These are phyloP conservation scores for Vitis hybrid DNA, from an alignment of 177 flowering plant species.

Conservation along the genomic window DNA sequence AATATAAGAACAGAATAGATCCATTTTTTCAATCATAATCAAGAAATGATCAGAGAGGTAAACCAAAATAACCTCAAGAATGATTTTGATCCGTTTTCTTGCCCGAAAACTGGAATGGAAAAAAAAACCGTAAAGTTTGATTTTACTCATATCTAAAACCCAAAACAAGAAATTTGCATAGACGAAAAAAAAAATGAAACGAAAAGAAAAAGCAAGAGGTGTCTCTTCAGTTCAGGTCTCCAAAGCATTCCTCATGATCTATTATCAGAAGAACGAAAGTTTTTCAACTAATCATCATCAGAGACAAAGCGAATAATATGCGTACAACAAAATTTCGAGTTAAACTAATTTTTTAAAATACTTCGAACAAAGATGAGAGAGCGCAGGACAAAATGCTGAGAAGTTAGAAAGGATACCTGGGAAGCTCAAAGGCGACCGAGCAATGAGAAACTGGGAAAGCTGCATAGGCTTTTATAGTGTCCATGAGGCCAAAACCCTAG, in stretches of 20 bases:
- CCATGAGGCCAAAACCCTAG: no score
- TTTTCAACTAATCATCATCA: slow-evolving; percentile 24
- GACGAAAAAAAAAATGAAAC: neutral
- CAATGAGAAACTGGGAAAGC: no score
- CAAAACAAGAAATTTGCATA: neutral
- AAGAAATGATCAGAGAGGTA: neutral
- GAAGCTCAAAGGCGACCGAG: no score
- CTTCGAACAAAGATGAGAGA: neutral
- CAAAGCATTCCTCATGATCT: slow-evolving; percentile 6
- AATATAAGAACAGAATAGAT: neutral
- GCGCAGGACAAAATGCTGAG: no score
- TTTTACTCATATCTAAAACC: neutral
- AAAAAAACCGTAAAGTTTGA: neutral
- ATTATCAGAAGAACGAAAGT: slow-evolving; percentile 24
- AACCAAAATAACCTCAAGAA: neutral
- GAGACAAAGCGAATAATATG: slow-evolving; percentile 15
- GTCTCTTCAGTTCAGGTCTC: slow-evolving; percentile 37
- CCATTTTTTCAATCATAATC: neutral
- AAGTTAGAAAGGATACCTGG: no score
- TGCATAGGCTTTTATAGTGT: no score
- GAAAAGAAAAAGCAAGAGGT: neutral
- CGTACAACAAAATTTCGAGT: neutral
- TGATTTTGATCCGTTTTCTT: neutral
- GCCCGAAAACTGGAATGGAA: neutral
- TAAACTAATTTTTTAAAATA: neutral